Evolutionary conservation across 2,329 filamentous ascomycete species (phyloP).

Genomic region (Hypoxylon sp.): DNA sequence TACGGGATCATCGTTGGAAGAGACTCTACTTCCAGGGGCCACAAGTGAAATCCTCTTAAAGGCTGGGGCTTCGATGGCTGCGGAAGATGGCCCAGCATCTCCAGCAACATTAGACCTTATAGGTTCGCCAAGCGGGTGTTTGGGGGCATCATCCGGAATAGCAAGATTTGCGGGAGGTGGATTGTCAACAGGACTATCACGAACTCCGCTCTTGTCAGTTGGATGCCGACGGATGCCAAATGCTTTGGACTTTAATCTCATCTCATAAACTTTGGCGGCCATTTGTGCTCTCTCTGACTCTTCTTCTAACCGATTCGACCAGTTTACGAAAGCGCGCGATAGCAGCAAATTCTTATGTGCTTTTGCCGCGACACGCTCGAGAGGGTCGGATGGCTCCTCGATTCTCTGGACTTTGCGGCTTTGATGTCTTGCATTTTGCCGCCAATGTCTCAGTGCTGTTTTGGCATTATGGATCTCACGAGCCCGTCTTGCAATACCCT

Average conservation of each 20-base stretch:
- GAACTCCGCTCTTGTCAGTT: conserved; percentile 5
- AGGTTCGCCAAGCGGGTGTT: not conserved
- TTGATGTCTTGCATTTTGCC: conserved; percentile 43
- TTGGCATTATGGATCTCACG: conserved; percentile 50
- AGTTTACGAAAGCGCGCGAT: conserved; percentile 52
- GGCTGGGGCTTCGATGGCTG: conserved; percentile 6
- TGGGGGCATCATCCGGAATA: conserved; percentile 3
- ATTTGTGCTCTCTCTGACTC: conserved; percentile 50
- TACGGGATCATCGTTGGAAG: conserved; percentile 9
- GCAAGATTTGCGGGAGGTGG: conserved; percentile 8
- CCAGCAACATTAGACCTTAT: not conserved
- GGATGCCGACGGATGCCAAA: conserved; percentile 44
- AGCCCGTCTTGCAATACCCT: conserved; percentile 50
- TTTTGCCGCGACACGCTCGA: conserved; percentile 51
- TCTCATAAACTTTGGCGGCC: conserved; percentile 52
- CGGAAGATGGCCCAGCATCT: conserved; percentile 2
- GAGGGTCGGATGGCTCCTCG: conserved; percentile 44
- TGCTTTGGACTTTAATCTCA: conserved; percentile 52
- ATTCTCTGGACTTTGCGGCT: conserved; percentile 40
- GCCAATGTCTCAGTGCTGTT: conserved; percentile 49
- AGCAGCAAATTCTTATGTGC: conserved; percentile 51
- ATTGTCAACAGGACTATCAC: conserved; percentile 7
- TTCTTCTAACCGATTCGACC: conserved; percentile 53
- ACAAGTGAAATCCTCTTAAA: conserved; percentile 7
- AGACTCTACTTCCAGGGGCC: conserved; percentile 1